Conservation (phyloP, 1,284 basidiomycete genomes). For the Tremellales sp. region DNA sequence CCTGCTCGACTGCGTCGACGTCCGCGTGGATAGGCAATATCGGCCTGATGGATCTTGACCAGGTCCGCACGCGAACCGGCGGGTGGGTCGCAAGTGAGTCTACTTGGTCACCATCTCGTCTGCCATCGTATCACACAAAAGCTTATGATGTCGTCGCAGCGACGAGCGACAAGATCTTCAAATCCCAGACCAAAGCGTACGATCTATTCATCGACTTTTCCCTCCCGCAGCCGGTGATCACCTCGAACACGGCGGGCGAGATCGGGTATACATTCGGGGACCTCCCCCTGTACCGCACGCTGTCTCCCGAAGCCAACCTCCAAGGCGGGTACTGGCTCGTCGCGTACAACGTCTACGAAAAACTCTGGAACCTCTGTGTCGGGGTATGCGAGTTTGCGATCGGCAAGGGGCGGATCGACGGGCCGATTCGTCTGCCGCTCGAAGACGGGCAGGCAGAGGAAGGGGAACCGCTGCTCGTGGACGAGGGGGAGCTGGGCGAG, state of each 20-base stretch:
- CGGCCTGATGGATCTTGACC: slow-evolving; percentile 39
- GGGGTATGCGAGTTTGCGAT: slow-evolving; percentile 46
- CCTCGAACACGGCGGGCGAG: not conserved
- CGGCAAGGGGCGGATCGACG: slow-evolving; percentile 20
- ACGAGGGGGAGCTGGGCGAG: slow-evolving; percentile 17
- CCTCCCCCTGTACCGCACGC: slow-evolving; percentile 38
- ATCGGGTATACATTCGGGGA: slow-evolving; percentile 38
- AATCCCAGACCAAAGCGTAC: slow-evolving; percentile 34
- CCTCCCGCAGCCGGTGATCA: slow-evolving; percentile 1
- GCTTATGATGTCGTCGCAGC: slow-evolving; percentile 16
- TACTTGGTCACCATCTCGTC: not conserved
- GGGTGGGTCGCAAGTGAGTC: slow-evolving; percentile 44
- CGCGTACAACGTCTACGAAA: slow-evolving; percentile 35
- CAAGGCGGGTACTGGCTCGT: slow-evolving; percentile 36
- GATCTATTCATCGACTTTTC: slow-evolving; percentile 46
- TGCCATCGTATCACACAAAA: not conserved
- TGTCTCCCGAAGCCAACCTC: slow-evolving; percentile 25
- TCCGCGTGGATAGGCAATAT: slow-evolving; percentile 36
- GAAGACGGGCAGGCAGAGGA: too few relatives aligned
- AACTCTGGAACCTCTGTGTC: slow-evolving; percentile 36
- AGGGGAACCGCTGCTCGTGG: slow-evolving; percentile 12
- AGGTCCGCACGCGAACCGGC: slow-evolving; percentile 26
- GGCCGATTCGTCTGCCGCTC: not conserved
- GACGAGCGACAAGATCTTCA: slow-evolving; percentile 41
- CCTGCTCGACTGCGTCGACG: too few relatives aligned